Evolutionary conservation across 768 basidiomycete species (phyloP).

Genomic region (Galerina sulciceps): DNA sequence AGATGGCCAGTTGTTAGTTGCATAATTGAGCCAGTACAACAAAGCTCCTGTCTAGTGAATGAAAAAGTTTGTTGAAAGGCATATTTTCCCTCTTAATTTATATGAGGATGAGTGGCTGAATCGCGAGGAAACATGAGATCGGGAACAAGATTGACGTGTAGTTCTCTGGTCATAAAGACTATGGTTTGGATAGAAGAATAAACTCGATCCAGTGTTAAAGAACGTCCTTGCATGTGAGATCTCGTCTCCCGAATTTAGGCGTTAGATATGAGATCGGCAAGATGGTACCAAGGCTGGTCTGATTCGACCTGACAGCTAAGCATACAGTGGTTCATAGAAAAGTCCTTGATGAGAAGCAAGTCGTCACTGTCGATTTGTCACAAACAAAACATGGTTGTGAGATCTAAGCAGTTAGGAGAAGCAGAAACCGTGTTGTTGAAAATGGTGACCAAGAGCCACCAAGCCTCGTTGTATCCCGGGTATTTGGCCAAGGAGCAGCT

Average conservation of each 20-base stretch:
- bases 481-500: slow-evolving; percentile 8
- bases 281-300: slow-evolving; percentile 18
- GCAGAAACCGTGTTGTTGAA: slow-evolving; percentile 8
- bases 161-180: slow-evolving; percentile 30
- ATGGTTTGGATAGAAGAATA: slow-evolving; percentile 27
- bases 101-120: slow-evolving; percentile 28
- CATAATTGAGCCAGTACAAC: slow-evolving; percentile 9
- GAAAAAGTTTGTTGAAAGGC: slow-evolving; percentile 15
- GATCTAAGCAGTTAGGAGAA: slow-evolving; percentile 9
- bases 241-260: slow-evolving; percentile 31
- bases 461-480: slow-evolving; percentile 14
- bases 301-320: slow-evolving; percentile 24
- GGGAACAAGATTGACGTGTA: slow-evolving; percentile 28
- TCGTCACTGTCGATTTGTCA: slow-evolving; percentile 25
- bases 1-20: slow-evolving; percentile 9
- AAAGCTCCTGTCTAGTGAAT: neutral
- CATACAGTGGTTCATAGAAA: slow-evolving; percentile 23
- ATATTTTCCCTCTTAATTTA: slow-evolving; percentile 30
- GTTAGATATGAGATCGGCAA: slow-evolving; percentile 41
- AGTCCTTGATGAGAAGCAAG: slow-evolving; percentile 31
- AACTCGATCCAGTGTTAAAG: slow-evolving; percentile 23
- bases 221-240: slow-evolving; percentile 28
- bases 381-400: slow-evolving; percentile 6
- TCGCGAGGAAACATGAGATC: slow-evolving; percentile 30
- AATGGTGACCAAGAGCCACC: slow-evolving; percentile 5